Percentiles rank a stretch among this genome's conserved stretches.
These are phyloP conservation scores for Malus domestica DNA, from an alignment of 306 rosid species.

Conservation along the genomic window ASM211411v1 NC_041800.1:32348233-32348732, in stretches of 20 bases:
- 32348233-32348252: not conserved
- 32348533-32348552: conserved; percentile 24
- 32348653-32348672: not conserved
- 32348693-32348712: no score
- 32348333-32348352: no score
- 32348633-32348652: conserved; percentile 23
- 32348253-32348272: not conserved
- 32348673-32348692: not conserved
- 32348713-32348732: no score
- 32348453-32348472: no score
- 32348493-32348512: no score
- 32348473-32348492: no score
- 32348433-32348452: no score
- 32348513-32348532: not conserved
- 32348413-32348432: no score
- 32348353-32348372: no score
- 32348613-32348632: conserved; percentile 22
- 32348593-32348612: conserved; percentile 34
- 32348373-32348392: no score
- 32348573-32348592: conserved; percentile 28
- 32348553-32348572: conserved; percentile 33
- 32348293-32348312: not conserved
- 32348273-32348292: not conserved
- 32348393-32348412: no score
- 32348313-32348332: conserved; percentile 21